Conservation (phyloP, 2,329 filamentous ascomycete species). For the Calonectria hawksworthii region DNA sequence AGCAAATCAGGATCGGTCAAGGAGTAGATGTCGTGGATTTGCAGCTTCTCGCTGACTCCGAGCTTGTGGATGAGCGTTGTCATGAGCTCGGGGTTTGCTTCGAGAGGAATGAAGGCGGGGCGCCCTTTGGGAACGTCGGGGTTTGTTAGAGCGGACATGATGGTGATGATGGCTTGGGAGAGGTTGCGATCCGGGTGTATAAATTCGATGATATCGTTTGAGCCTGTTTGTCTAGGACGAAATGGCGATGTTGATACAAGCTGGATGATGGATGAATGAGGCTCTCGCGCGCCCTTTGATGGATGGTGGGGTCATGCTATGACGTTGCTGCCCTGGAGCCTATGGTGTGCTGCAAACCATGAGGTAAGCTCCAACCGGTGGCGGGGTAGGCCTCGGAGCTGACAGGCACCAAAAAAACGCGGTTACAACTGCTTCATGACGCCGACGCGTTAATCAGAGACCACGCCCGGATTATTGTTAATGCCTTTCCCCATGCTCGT, state of each 20-base stretch:
- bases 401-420: conserved; percentile 1
- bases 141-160: conserved; percentile 53
- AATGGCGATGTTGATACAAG: neutral
- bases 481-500: neutral
- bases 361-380: neutral
- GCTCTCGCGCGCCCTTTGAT: conserved; percentile 10
- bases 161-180: conserved; percentile 33
- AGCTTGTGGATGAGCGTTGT: conserved; percentile 85
- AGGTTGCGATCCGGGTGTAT: neutral
- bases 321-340: conserved; percentile 26
- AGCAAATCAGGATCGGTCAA: conserved; percentile 89
- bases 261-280: neutral
- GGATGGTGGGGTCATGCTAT: conserved; percentile 22
- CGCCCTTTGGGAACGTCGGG: conserved; percentile 56
- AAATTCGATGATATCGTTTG: neutral
- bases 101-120: conserved; percentile 71
- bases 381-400: neutral
- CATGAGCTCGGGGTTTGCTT: conserved; percentile 91
- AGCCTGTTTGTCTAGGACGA: neutral
- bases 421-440: neutral
- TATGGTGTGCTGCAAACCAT: neutral
- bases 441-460: neutral
- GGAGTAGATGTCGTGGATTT: conserved; percentile 92
- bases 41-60: conserved; percentile 82
- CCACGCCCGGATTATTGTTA: neutral